Percentiles rank a stretch among this genome's conserved stretches.
These are phyloP conservation scores for Sarcomyxa edulis DNA, from an alignment of 768 basidiomycete genomes.

Conservation along the genomic window DNA sequence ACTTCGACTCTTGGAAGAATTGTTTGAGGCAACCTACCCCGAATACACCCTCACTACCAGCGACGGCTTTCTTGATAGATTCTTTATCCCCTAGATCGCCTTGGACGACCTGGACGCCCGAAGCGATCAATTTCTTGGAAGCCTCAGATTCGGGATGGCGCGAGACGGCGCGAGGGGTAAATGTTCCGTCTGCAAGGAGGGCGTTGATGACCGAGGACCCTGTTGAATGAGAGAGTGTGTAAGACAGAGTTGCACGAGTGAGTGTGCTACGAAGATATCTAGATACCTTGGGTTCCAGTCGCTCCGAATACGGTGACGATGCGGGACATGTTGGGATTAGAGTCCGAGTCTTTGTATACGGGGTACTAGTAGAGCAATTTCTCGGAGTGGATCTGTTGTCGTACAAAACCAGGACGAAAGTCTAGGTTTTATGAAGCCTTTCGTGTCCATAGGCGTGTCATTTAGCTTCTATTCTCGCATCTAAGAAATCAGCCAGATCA, in stretches of 20 bases:
- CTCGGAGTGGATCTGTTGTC: too few species aligned
- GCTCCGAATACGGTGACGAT: slow-evolving; percentile 9
- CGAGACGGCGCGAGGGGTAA: slow-evolving; percentile 12
- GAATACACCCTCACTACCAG: slow-evolving; percentile 14
- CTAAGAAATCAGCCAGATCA: too few species aligned
- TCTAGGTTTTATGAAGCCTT: too few species aligned
- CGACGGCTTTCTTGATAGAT: slow-evolving; percentile 10
- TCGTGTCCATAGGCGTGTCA: too few species aligned
- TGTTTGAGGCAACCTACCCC: slow-evolving; percentile 9
- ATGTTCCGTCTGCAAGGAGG: slow-evolving; percentile 13
- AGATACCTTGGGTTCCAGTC: slow-evolving; percentile 7
- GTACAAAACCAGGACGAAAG: too few species aligned
- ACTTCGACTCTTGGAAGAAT: too few species aligned
- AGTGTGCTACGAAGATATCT: too few species aligned
- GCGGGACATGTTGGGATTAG: slow-evolving; percentile 2
- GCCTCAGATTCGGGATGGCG: slow-evolving; percentile 9
- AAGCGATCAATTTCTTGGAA: slow-evolving; percentile 4
- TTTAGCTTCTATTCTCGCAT: too few species aligned
- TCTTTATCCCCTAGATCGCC: slow-evolving; percentile 10
- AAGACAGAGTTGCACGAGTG: neutral
- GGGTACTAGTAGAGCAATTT: too few species aligned
- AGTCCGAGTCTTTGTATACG: too few species aligned
- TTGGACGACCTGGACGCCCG: slow-evolving; percentile 11
- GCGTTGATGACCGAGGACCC: slow-evolving; percentile 10
- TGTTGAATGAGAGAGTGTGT: neutral